Percentiles rank a stretch among this genome's conserved stretches.
Conservation (phyloP, 106 monocot genomes). For the Dendrobium nobile region DNA sequence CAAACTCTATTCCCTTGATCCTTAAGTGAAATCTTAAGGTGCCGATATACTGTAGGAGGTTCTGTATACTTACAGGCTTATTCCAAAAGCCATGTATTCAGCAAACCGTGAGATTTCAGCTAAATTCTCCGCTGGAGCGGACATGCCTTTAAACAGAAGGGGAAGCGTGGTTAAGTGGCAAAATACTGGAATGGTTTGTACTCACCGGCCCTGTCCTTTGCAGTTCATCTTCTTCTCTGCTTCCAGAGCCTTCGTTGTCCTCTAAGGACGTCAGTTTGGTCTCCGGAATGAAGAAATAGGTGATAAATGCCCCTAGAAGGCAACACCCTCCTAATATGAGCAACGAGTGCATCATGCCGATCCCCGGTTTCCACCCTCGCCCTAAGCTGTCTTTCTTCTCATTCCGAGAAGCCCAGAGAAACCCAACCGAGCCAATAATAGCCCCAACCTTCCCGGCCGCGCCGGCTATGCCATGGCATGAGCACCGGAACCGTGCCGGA, state of each 20-base stretch:
- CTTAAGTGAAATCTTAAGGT: no score
- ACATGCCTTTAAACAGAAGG: no score
- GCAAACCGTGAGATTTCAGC: no score
- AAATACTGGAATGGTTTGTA: no score
- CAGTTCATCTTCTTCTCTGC: no score
- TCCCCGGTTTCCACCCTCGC: slow-evolving; percentile 14
- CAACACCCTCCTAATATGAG: slow-evolving; percentile 24
- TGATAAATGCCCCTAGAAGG: slow-evolving; percentile 16
- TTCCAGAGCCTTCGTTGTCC: slow-evolving; percentile 21
- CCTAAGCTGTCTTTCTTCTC: neutral
- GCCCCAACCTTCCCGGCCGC: slow-evolving; percentile 72
- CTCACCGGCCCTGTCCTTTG: no score
- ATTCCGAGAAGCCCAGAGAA: slow-evolving; percentile 30
- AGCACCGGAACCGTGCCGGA: slow-evolving; percentile 58
- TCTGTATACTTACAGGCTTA: no score
- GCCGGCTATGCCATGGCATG: slow-evolving; percentile 74
- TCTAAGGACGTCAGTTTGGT: slow-evolving; percentile 37
- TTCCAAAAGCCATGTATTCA: no score
- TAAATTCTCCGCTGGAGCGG: no score
- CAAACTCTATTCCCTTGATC: no score
- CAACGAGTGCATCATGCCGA: slow-evolving; percentile 29
- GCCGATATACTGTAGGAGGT: no score
- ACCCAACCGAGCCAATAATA: slow-evolving; percentile 69
- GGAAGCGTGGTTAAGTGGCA: no score
- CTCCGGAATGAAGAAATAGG: slow-evolving; percentile 31